Base-by-base conservation (phyloP, 1,284 basidiomycete genomes). In the Cryptococcus wingfieldii region DNA sequence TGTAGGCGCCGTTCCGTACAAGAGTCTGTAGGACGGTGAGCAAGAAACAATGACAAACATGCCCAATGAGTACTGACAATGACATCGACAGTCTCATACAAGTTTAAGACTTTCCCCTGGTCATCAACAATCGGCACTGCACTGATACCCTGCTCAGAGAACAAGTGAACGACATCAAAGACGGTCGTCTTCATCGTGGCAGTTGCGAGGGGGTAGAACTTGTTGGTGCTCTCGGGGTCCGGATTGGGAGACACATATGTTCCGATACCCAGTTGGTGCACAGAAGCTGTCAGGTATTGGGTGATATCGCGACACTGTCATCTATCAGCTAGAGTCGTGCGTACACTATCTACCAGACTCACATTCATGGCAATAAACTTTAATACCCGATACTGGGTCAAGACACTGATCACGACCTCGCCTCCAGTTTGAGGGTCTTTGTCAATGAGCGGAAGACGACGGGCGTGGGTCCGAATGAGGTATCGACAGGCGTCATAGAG, bases 311-410 rank as follows among this genome's bases (percentile, higher is more conserved):
- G 69, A 44, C 73, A 74, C 73, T 75, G 50, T 3, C 13, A 27
- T 45, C 18, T 38, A 38, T 18, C 27, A 14, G 38, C 38, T 51
- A 38, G 25, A 31, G 37, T 34, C 8, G 37, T 12, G 14, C 14
- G n/a, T 3, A 3, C 34, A 8, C 10, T 5, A 3, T 18, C 13
- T 14, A 23, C 31, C 43, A 19, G n/a, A 79, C 84, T 62, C 69
- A 95, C 94, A 75, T 99, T 99, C 76, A 96, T 95, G 39, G 96
- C 87, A 60, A 99, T 96, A 72, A 98, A 98, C 76, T 98, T 98
- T 75, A 99, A 85, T 23, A 98, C 86, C 31, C 96, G 85, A 71
- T 99, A 99, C 77, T 98, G 96, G 0, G 96, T 99, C 59, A 99
- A 80, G 2, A 98, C 94, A 37, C 89, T 93, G 46, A 98, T 86